Evolutionary conservation across 2,329 filamentous ascomycete genomes (phyloP), one percentile per base, ranked within the genome.

Genomic region (Pseudogymnoascus sp.): DNA sequence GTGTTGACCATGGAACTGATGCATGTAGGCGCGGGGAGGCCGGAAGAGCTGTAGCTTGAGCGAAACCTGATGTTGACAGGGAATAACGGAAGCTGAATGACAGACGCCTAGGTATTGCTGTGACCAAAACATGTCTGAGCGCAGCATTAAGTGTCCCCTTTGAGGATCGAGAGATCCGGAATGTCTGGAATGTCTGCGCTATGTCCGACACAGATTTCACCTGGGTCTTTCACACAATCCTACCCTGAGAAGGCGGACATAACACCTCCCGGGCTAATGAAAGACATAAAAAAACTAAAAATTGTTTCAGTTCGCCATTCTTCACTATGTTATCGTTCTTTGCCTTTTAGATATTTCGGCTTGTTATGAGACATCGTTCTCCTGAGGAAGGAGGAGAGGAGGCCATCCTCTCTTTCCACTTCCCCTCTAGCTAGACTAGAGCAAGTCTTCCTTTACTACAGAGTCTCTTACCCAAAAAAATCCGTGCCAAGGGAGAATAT

Each of bases 181-280:
- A 56, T 56, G 28, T 56, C 50, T 56, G 10, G n/a, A 34, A 53
- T 25, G 8, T 42, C 8, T 42, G 18, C 2, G 23, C 18, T 44
- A 23, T 46, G 25, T 53, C 46, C 46, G 25, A 53, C 46, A 53
- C 46, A 56, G n/a, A 34, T 12, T 56, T 56, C 50, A 56, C 50
- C 25, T 50, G 14, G n/a, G 21, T 6, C 44, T 56, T 31, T 21
- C 50, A 56, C 25, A 56, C 12, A 56, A 56, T 56, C 10, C 10
- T 56, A 56, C 28, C 50, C 50, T 56, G 50, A 56, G 16, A 56
- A 34, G 50, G 50, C 11, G 18, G 16, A 11, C 28, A 50, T 16
- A 56, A 34, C 28, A 16, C 10, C n/a, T 18, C 8, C 8, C 18
- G 5, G 28, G 1, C n/a, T 4, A 11, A 56, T 11, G 28, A 34